These are phyloP conservation scores for Stagonosporopsis rhizophila DNA, from an alignment of 2,329 filamentous ascomycete species.

Conservation along the genomic window DNA sequence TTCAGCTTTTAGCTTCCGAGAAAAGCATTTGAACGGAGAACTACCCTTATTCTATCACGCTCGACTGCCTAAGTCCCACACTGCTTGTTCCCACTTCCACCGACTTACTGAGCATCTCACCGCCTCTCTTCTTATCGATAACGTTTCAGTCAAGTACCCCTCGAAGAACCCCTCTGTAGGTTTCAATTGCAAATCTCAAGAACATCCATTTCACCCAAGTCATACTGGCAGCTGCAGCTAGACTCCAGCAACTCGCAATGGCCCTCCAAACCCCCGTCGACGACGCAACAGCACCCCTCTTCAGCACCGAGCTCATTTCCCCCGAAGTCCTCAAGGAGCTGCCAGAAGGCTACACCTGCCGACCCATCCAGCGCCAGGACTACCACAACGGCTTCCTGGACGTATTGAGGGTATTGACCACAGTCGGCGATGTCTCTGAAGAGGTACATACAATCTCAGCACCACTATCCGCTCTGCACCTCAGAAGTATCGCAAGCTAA, in stretches of 20 bases:
- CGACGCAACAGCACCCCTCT: constrained; percentile 65
- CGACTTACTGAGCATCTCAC: constrained; percentile 17
- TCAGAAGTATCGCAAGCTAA: not conserved
- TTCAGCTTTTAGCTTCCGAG: constrained; percentile 1
- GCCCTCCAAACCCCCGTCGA: constrained; percentile 24
- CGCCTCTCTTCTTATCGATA: constrained; percentile 36
- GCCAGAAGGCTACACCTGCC: constrained; percentile 81
- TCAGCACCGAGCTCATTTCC: constrained; percentile 78
- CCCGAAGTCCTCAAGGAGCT: constrained; percentile 74
- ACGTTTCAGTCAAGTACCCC: constrained; percentile 10
- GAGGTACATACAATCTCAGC: constrained; percentile 51
- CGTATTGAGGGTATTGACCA: constrained; percentile 88
- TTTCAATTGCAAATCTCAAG: constrained; percentile 2
- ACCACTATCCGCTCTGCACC: not conserved
- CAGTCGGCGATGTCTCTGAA: constrained; percentile 84
- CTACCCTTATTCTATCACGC: not conserved
- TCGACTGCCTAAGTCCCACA: not conserved
- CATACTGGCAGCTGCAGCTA: constrained; percentile 8
- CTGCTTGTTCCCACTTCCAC: not conserved
- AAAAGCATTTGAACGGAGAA: not conserved
- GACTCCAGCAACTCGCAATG: constrained; percentile 9
- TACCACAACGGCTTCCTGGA: constrained; percentile 86
- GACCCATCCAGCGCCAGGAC: constrained; percentile 79
- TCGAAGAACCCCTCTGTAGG: constrained; percentile 4
- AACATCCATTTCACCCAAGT: not conserved